Percentiles rank a stretch among this genome's conserved stretches.
Conservation (phyloP, 495 filamentous ascomycete species). For the Daldinia decipiens region DNA sequence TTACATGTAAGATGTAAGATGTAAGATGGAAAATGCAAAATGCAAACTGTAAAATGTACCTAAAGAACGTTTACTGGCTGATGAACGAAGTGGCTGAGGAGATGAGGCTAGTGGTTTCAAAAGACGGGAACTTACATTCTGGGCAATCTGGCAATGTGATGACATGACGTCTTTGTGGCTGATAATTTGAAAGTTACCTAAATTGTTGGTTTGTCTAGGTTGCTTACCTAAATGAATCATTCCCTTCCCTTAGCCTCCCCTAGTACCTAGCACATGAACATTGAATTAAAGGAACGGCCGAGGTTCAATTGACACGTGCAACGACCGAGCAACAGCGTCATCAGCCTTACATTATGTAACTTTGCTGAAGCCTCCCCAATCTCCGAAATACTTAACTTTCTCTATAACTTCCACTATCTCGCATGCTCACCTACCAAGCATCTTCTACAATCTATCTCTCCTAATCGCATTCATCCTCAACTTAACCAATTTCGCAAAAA, state of each 20-base stretch:
- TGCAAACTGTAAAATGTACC: background rate
- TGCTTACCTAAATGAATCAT: slow-evolving; percentile 24
- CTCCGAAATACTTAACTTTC: slow-evolving; percentile 8
- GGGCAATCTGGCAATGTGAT: no score
- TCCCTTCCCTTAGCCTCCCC: no score
- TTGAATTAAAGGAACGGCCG: slow-evolving; percentile 43
- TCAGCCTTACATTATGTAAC: slow-evolving; percentile 27
- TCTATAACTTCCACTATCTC: slow-evolving; percentile 12
- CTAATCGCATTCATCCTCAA: background rate
- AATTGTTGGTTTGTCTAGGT: slow-evolving; percentile 4
- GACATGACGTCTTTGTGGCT: background rate
- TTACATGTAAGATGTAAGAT: background rate
- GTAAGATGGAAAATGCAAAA: background rate
- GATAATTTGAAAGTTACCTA: background rate
- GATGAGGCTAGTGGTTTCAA: slow-evolving; percentile 1
- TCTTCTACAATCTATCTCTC: background rate
- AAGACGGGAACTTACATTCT: no score
- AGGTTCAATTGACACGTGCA: slow-evolving; percentile 49
- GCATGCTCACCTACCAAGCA: slow-evolving; percentile 15
- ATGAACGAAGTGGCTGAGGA: background rate
- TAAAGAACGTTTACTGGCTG: background rate
- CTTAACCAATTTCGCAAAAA: slow-evolving; percentile 51
- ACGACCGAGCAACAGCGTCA: slow-evolving; percentile 39
- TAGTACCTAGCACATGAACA: no score
- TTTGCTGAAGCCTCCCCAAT: slow-evolving; percentile 25